Evolutionary conservation across 2,329 filamentous ascomycete genomes (phyloP).

Genomic region (Penicillium sp.): DNA sequence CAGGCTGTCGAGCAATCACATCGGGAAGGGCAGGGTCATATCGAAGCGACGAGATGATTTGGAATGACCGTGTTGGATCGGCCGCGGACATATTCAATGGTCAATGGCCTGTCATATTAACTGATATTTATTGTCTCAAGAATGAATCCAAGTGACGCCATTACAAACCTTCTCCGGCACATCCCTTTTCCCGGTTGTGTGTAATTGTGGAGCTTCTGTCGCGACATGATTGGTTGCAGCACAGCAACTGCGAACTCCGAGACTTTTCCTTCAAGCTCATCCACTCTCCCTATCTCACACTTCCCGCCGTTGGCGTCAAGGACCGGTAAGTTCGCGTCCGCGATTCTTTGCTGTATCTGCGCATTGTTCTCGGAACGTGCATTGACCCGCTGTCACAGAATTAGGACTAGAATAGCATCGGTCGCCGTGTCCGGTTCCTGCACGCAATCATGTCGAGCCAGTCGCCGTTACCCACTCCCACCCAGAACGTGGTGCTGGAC

Average conservation of each 20-base stretch:
- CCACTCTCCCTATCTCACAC: constrained; percentile 27
- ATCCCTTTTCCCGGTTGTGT: constrained; percentile 9
- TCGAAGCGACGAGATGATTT: constrained; percentile 65
- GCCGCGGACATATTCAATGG: background rate
- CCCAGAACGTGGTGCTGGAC: constrained; percentile 38
- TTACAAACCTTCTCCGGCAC: background rate
- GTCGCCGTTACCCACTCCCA: constrained; percentile 32
- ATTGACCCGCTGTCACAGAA: constrained; percentile 6
- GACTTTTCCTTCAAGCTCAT: constrained; percentile 34
- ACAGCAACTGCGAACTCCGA: constrained; percentile 25
- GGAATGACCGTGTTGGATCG: constrained; percentile 40
- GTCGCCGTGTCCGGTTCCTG: constrained; percentile 18
- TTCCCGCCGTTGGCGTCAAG: constrained; percentile 21
- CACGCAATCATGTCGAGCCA: constrained; percentile 40
- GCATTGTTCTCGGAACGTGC: constrained; percentile 8
- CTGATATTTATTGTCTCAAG: too few relatives aligned
- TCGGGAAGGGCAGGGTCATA: constrained; percentile 58
- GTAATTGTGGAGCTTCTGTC: constrained; percentile 13
- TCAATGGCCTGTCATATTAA: too few relatives aligned
- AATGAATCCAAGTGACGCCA: too few relatives aligned
- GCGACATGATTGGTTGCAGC: constrained; percentile 31
- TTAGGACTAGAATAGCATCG: constrained; percentile 19
- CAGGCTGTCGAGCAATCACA: constrained; percentile 23
- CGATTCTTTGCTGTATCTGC: constrained; percentile 2
- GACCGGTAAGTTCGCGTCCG: constrained; percentile 18